Evolutionary conservation across 2,329 filamentous ascomycete species (phyloP), one percentile per base, ranked within the genome.

Genomic region (Ascochyta lentis): DNA sequence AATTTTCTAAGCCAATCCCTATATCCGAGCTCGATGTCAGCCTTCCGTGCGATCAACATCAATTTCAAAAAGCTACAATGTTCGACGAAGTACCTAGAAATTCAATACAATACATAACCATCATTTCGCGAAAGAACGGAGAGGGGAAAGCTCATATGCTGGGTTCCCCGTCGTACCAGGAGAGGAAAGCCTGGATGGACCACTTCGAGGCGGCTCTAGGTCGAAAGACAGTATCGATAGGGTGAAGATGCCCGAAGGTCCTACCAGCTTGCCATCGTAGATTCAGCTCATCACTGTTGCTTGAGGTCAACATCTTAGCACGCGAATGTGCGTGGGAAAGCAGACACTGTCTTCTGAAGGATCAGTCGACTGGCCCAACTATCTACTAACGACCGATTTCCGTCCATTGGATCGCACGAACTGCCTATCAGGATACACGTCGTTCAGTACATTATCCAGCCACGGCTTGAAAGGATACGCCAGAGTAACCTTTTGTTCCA

Each of bases 51-150:
- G 57, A 60, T 19, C 43, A 62, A n/a, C 42, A 65, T 15, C 61
- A 65, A 8, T 64, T 58, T 26, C 54, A 65, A 22, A 70, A 67
- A 33, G 54, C 66, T 10, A 67, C 67, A 0, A 64, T 70, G 47
- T 61, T 69, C 13, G 68, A 73, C 43, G 63, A 71, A 4, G 64
- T 71, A 10, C 63, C 69, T 12, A 47, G 67, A 12, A 67, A 66
- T 9, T 65, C 62, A 6, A 33, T 63, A 9, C 23, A 71, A 24
- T 70, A 71, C 27, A 48, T 58, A 3, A 64, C 71, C 15, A 58
- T 55, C 33, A 38, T 71, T 8, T 63, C 55, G 16, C 54, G 51
- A n/a, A 65, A 56, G n/a, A 48, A 22, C 9, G 34, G 19, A 1
- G 43, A 55, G 7, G 35, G 23, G 1, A 65, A 65, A 27, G 57